phyloP scores from a whole-genome alignment of 1,284 basidiomycete species.

The Leucoagaricus sp. region DNA sequence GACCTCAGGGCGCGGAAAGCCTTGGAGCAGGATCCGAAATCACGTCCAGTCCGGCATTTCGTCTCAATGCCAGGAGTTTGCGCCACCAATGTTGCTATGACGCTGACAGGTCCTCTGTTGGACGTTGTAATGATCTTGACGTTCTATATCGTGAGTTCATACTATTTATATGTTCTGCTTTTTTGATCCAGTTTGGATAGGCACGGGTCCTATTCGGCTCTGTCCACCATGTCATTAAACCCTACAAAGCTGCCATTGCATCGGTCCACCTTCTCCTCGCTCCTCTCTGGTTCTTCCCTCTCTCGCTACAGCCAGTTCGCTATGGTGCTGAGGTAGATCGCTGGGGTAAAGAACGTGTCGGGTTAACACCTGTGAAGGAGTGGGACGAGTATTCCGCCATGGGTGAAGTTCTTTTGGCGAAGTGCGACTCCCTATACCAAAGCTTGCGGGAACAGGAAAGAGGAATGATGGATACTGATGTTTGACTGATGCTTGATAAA shows the following conservation, averaged over 20 bases:
- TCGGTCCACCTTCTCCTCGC: conserved; percentile 64
- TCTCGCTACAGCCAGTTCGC: conserved; percentile 39
- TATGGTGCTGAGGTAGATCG: conserved; percentile 58
- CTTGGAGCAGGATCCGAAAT: conserved; percentile 21
- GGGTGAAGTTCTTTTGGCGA: conserved; percentile 47
- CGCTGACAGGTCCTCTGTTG: conserved; percentile 48
- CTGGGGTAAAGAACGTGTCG: conserved; percentile 56
- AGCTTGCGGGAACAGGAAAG: conserved; percentile 24
- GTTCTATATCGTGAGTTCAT: conserved; percentile 70
- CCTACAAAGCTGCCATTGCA: conserved; percentile 66
- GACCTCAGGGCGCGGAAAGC: conserved; percentile 41
- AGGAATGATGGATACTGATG: conserved; percentile 21
- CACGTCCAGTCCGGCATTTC: conserved; percentile 55
- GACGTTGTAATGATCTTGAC: conserved; percentile 54
- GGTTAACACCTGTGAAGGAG: conserved; percentile 44
- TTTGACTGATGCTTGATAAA: not conserved
- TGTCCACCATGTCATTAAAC: conserved; percentile 56
- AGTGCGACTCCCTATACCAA: conserved; percentile 47
- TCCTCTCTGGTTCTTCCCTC: conserved; percentile 47
- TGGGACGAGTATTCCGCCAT: conserved; percentile 52
- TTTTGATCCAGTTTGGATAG: conserved; percentile 37
- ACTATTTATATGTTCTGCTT: not conserved
- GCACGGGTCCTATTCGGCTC: conserved; percentile 70
- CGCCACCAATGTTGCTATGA: conserved; percentile 62
- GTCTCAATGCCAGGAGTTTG: conserved; percentile 76